phyloP scores from a whole-genome alignment of 768 basidiomycete species.

The Russula virescens region DNA sequence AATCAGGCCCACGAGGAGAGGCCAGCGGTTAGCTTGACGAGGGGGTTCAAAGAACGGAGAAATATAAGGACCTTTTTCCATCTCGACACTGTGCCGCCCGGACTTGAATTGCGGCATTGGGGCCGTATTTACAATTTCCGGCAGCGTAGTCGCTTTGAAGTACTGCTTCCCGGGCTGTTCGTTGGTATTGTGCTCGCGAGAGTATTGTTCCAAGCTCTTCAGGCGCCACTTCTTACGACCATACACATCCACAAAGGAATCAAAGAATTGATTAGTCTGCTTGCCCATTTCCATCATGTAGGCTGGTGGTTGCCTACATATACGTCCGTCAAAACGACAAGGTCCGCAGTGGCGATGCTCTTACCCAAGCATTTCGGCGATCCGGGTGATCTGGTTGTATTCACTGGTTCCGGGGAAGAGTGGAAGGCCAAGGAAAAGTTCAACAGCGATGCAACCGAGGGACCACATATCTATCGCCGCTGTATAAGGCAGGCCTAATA shows the following conservation, averaged over 20 bases:
- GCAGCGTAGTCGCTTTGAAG: conserved; percentile 89
- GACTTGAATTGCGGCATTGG: conserved; percentile 84
- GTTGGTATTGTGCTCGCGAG: conserved; percentile 87
- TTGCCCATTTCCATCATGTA: conserved; percentile 97
- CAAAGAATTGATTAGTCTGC: conserved; percentile 92
- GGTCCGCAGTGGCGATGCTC: conserved; percentile 30
- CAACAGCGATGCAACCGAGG: conserved; percentile 95
- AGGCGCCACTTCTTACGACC: conserved; percentile 81
- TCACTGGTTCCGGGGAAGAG: conserved; percentile 98
- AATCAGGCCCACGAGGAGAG: not conserved
- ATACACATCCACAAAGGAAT: conserved; percentile 63
- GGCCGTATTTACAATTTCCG: conserved; percentile 93
- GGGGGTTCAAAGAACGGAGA: not conserved
- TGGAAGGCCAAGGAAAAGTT: conserved; percentile 93
- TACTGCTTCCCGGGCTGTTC: conserved; percentile 99
- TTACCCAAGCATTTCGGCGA: conserved; percentile 97
- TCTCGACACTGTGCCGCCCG: conserved; percentile 62
- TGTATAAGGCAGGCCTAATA: conserved; percentile 91
- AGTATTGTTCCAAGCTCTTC: conserved; percentile 93
- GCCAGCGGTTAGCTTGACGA: not conserved
- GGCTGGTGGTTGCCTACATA: conserved; percentile 70
- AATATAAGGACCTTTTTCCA: conserved; percentile 70
- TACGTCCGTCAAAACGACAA: conserved; percentile 1
- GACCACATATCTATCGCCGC: conserved; percentile 99
- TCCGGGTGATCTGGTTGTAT: conserved; percentile 95